Base-by-base conservation (phyloP, 768 basidiomycete genomes). In the Nidularia pulvinata region DNA sequence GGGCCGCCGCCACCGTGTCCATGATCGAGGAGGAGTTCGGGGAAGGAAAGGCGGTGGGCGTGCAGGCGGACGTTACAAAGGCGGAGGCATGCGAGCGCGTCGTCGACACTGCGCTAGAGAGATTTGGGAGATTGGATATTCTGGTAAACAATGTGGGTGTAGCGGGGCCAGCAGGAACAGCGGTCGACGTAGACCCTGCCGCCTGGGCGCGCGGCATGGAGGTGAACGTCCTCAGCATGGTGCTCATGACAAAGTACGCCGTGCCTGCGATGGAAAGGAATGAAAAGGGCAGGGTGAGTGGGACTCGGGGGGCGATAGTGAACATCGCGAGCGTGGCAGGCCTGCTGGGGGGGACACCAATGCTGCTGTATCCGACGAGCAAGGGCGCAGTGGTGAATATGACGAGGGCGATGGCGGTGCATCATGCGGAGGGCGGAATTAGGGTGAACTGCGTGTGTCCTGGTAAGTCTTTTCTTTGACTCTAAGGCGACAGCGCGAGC, bases 321-420 rank as follows among this genome's bases (percentile, higher is more conserved):
- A 77, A 77, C 52, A 73, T 76, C 14, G 62, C 69, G 7, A 74
- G 73, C 55, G 68, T 73, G 13, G 65, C 71, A 7, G 72, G 73
- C 2, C 54, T 75, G 57, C 51, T 68, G 6, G 76, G 76, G 0
- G 76, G 76, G 7, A 67, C 68, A 1, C 71, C 74, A 4, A 68
- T 71, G 59, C 57, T 76, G 33, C 60, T 77, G 10, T 77, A 77
- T 44, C 74, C 74, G 0, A 74, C 72, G 22, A 74, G 71, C 52
- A 77, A 76, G 58, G 75, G 75, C 4, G 76, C 76, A 1, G 59
- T 76, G 9, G 59, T 77, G 35, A 75, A 77, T 39, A 73, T 77
- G 69, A 77, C 76, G 1, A 61, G 73, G 44, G 74, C 76, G 1
- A 77, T 77, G 76, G 76, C 74, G 0, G 68, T 66, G 1, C 75